A percentile compares a stretch with the other conserved stretches of the same genome.
These are phyloP conservation scores for Erythrobasidium hasegawianum DNA, from an alignment of 1,284 basidiomycete genomes.

Conservation along the genomic window DNA sequence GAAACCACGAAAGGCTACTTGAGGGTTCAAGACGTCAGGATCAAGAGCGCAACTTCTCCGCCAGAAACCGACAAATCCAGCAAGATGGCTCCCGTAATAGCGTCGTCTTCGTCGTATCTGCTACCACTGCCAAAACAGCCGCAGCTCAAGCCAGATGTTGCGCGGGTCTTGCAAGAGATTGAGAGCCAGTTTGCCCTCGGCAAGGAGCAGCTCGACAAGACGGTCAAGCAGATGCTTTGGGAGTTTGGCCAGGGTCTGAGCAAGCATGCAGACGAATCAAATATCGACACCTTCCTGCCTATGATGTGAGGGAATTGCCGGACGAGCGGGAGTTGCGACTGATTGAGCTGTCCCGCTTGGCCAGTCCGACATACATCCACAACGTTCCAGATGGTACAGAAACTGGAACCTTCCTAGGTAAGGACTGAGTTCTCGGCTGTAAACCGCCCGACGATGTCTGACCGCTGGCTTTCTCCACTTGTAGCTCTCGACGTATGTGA, in stretches of 20 bases:
- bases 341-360: not conserved
- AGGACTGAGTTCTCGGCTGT: not conserved
- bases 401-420: constrained; percentile 74
- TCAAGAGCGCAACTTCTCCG: too few species aligned
- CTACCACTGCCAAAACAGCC: constrained; percentile 14
- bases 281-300: constrained; percentile 43
- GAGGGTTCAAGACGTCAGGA: too few species aligned
- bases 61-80: too few species aligned
- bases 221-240: constrained; percentile 71
- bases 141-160: not conserved
- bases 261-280: constrained; percentile 38
- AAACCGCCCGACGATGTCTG: not conserved
- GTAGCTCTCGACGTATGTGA: constrained; percentile 62
- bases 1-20: too few species aligned
- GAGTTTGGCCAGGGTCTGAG: constrained; percentile 64
- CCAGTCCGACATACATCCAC: constrained; percentile 64
- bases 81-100: constrained; percentile 2
- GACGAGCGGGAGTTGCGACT: not conserved
- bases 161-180: constrained; percentile 13
- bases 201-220: constrained; percentile 60
- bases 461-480: not conserved
- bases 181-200: constrained; percentile 58
- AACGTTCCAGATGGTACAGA: constrained; percentile 85
- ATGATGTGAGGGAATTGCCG: constrained; percentile 29
- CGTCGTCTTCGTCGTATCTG: constrained; percentile 17